Conservation (phyloP, 2,329 filamentous ascomycete species). For the Elsinoe perseae region DNA sequence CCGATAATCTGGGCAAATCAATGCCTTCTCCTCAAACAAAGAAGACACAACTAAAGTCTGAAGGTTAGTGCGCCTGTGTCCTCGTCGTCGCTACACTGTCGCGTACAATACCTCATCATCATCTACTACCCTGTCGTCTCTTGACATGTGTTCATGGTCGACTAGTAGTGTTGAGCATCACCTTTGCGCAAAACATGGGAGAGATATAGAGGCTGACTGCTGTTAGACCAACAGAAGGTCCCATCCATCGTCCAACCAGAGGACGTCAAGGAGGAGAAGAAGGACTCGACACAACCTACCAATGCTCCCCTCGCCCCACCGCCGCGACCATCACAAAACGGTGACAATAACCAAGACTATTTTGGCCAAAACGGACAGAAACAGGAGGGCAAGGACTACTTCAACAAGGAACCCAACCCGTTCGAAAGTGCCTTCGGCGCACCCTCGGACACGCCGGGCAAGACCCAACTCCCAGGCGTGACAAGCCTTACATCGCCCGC, state of each 20-base stretch:
- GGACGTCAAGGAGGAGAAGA: conserved; percentile 22
- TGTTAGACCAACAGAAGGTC: conserved; percentile 21
- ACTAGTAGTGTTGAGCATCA: neutral
- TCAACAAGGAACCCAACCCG: conserved; percentile 84
- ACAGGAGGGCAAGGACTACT: conserved; percentile 35
- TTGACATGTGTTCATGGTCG: neutral
- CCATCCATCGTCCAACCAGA: conserved; percentile 32
- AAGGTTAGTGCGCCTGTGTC: conserved; percentile 10
- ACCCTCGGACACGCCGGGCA: conserved; percentile 69
- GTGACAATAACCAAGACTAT: conserved; percentile 42
- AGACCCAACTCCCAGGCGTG: conserved; percentile 76
- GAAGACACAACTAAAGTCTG: conserved; percentile 8
- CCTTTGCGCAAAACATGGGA: neutral
- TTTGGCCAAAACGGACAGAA: conserved; percentile 32
- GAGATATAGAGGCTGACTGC: too few species aligned
- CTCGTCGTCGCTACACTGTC: conserved; percentile 5
- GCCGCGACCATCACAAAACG: conserved; percentile 37
- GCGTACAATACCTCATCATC: neutral
- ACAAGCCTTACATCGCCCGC: conserved; percentile 86
- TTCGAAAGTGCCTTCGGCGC: conserved; percentile 90
- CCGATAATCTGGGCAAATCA: conserved; percentile 10
- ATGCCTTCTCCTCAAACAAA: conserved; percentile 14
- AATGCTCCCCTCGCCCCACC: conserved; percentile 47
- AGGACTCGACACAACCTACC: conserved; percentile 26
- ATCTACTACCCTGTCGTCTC: neutral